Percentiles rank a stretch among this genome's conserved stretches.
phyloP scores from a whole-genome alignment of 139 green algal genomes.

The Parachlorella kessleri region DNA sequence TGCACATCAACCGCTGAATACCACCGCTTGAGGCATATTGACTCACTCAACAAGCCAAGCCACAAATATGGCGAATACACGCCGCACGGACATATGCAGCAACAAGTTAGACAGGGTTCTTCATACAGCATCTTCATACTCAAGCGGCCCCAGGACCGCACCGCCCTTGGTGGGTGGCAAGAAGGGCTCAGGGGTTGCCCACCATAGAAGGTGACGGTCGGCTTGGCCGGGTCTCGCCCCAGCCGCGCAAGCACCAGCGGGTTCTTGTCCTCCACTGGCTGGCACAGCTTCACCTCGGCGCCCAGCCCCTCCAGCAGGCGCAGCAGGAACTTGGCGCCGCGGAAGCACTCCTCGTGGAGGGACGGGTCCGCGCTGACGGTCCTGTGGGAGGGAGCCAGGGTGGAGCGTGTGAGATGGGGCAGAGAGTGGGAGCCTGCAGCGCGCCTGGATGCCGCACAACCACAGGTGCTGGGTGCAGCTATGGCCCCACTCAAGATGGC shows the following conservation, averaged over 20 bases:
- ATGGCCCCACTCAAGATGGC: no score
- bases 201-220: slow-evolving; percentile 90
- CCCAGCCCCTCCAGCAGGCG: slow-evolving; percentile 81
- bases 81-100: no score
- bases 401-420: background rate
- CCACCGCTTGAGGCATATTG: no score
- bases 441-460: background rate
- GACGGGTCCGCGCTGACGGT: slow-evolving; percentile 66
- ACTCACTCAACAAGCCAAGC: no score
- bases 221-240: slow-evolving; percentile 60
- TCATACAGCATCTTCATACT: no score
- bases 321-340: slow-evolving; percentile 87
- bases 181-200: background rate
- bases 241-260: slow-evolving; percentile 88
- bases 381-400: background rate
- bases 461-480: background rate
- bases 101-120: no score
- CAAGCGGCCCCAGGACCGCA: no score
- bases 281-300: slow-evolving; percentile 78
- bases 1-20: no score
- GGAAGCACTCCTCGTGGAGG: slow-evolving; percentile 83
- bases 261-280: slow-evolving; percentile 74
- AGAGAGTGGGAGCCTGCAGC: background rate
- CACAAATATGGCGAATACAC: no score
- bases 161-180: no score